Evolutionary conservation across 768 basidiomycete species (phyloP), one percentile per base, ranked within the genome.

Genomic region (Boletus sp.): DNA sequence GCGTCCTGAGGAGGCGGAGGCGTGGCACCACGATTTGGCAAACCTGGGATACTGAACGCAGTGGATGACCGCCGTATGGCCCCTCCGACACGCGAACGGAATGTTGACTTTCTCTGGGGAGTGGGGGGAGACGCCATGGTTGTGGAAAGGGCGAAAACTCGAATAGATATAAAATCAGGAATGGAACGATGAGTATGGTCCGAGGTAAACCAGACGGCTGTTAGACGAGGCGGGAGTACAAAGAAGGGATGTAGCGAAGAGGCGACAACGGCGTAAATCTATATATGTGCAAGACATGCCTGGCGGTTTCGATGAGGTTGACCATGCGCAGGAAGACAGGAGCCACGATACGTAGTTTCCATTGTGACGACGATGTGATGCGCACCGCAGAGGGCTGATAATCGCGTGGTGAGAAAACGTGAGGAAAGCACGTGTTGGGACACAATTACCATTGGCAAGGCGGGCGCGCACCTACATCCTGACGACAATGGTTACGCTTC

Each of bases 61-160:
- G 81, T 79, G 17, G 86, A 87, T 4, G 84, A 79, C 48, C 85
- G 82, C 8, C 84, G 79, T 65, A 86, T 75, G 48, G 74, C 80
- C 45, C 75, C 77, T 47, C 82, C 82, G 73, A 87, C 79, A 47
- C 86, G 83, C 38, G 75, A 70, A 70, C 86, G 84, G 64, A 80
- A 75, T 42, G 79, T 74, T 2, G 60, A 60, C 52, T 70, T 70
- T 64, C 74, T 79, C 49, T 67, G 69, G 7, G 72, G 62, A 59
- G 63, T 64, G 39, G 66, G 62, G 21, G 66, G 65, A 47, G 64
- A 47, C n/a, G 70, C 40, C 56, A 70, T 68, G 27, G 45, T 58
- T 21, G 70, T 62, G 56, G 62, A 70, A 32, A 27, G 48, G 40
- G 29, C 7, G 54, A 23, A 38, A 21, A 13, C 3, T 50, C 29